Evolutionary conservation across 1,284 basidiomycete genomes (phyloP).

Genomic region (Phylloporus gajari): DNA sequence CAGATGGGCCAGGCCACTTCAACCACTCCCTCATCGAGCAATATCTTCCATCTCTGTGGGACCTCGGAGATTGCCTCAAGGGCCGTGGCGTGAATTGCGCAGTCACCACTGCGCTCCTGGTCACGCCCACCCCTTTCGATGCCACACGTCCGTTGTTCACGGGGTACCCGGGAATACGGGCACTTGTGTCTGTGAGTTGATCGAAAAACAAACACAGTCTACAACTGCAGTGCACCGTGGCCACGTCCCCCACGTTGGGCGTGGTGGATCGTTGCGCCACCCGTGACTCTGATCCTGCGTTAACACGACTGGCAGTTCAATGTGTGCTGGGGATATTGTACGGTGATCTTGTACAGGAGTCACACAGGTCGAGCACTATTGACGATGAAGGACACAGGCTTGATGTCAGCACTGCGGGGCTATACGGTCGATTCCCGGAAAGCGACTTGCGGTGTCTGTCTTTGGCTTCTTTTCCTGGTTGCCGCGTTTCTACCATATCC

Average conservation of each 20-base stretch:
- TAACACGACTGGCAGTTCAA: slow-evolving; percentile 64
- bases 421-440: slow-evolving; percentile 82
- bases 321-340: slow-evolving; percentile 87
- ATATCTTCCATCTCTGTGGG: slow-evolving; percentile 80
- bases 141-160: slow-evolving; percentile 76
- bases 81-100: slow-evolving; percentile 88
- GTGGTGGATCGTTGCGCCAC: slow-evolving; percentile 61
- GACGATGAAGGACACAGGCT: slow-evolving; percentile 56
- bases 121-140: slow-evolving; percentile 88
- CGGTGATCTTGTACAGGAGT: slow-evolving; percentile 41
- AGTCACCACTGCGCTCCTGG: slow-evolving; percentile 84
- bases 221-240: no score
- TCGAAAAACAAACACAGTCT: slow-evolving; percentile 18
- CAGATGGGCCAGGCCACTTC: slow-evolving; percentile 81
- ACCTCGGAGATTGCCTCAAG: slow-evolving; percentile 72
- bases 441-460: slow-evolving; percentile 79
- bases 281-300: slow-evolving; percentile 11
- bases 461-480: slow-evolving; percentile 92
- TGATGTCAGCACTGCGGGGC: slow-evolving; percentile 82
- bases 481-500: slow-evolving; percentile 93
- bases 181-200: slow-evolving; percentile 81
- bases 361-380: neutral
- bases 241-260: no score
- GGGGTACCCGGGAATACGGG: slow-evolving; percentile 94
- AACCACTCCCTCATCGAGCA: slow-evolving; percentile 68